Conservation (phyloP, 306 rosid species). For the Biancaea sappan region DNA sequence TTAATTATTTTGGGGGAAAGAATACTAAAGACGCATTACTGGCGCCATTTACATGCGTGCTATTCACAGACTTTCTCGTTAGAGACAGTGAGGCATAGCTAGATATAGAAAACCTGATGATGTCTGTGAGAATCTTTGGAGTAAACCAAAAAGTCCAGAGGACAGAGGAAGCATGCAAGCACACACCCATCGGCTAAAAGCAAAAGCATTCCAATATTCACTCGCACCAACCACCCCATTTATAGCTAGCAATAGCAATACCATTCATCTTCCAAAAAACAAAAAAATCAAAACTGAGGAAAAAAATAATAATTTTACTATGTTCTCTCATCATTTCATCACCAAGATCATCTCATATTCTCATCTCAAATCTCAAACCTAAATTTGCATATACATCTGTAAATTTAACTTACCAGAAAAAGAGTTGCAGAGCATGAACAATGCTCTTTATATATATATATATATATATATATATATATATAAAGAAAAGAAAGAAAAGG, state of each 20-base stretch:
- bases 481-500: not conserved
- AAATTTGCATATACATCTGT: constrained; percentile 45
- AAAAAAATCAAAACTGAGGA: no score
- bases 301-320: constrained; percentile 14
- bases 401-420: constrained; percentile 23
- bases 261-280: not conserved
- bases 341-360: not conserved
- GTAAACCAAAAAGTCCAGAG: constrained; percentile 1
- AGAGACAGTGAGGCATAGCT: constrained; percentile 3
- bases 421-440: constrained; percentile 27
- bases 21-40: not conserved
- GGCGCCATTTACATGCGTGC: constrained; percentile 1
- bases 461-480: constrained; percentile 1
- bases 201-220: constrained; percentile 36
- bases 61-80: not conserved
- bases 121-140: constrained; percentile 6
- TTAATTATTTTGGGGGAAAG: not conserved
- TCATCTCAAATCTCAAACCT: constrained; percentile 27
- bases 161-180: constrained; percentile 17
- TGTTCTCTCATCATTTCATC: not conserved
- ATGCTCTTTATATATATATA: constrained; percentile 21
- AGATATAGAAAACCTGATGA: constrained; percentile 18
- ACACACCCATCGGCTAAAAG: constrained; percentile 11
- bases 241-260: not conserved
- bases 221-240: constrained; percentile 45